phyloP scores from a whole-genome alignment of 371 early-diverging fungal species.

The Apophysomyces trapeziformis region DNA sequence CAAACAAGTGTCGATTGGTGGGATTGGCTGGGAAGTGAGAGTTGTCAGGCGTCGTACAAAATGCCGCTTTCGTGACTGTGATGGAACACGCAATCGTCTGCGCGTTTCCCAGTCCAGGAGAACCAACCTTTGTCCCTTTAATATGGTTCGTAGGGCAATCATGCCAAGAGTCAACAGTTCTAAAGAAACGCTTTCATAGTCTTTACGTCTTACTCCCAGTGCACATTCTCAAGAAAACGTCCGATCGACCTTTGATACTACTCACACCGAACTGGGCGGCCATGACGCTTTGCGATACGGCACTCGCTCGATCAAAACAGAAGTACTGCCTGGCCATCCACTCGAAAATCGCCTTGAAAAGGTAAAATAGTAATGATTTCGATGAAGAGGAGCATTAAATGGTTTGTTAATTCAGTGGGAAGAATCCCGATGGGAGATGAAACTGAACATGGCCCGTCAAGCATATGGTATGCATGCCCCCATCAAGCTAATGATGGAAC shows the following conservation, averaged over 20 bases:
- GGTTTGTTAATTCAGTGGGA: conserved; percentile 67
- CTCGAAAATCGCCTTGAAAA: conserved; percentile 75
- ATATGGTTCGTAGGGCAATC: conserved; percentile 1
- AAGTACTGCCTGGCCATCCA: conserved; percentile 77
- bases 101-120: no score
- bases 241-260: conserved; percentile 56
- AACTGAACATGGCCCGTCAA: conserved; percentile 79
- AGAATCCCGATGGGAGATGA: conserved; percentile 79
- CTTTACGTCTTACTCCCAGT: conserved; percentile 51
- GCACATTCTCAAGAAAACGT: conserved; percentile 45
- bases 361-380: conserved; percentile 38
- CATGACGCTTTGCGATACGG: conserved; percentile 90
- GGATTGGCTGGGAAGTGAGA: no score
- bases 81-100: no score
- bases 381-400: background rate
- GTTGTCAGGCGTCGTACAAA: no score
- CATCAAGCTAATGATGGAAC: conserved; percentile 90
- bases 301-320: conserved; percentile 69
- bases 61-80: no score
- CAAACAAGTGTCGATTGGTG: no score
- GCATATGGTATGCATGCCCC: conserved; percentile 90
- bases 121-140: background rate
- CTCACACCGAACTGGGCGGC: conserved; percentile 73
- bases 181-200: conserved; percentile 18
- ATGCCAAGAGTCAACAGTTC: background rate